These are phyloP conservation scores for Colletotrichum tropicale DNA, from an alignment of 2,329 filamentous ascomycete genomes.

Conservation along the genomic window DNA sequence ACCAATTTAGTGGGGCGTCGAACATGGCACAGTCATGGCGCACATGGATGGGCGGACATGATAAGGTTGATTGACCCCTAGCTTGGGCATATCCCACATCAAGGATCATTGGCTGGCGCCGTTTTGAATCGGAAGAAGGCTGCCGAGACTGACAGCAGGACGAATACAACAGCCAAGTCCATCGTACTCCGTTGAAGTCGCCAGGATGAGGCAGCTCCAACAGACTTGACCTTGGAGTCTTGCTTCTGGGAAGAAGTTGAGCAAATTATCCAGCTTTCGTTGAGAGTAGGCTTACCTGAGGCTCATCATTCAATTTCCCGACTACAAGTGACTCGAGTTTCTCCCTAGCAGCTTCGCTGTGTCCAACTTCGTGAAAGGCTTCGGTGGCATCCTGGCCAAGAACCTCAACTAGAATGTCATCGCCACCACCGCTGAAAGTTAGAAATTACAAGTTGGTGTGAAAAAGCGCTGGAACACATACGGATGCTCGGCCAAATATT, in stretches of 20 bases:
- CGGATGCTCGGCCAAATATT: background rate
- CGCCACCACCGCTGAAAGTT: background rate
- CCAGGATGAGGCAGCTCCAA: background rate
- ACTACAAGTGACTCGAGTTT: background rate
- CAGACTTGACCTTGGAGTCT: background rate
- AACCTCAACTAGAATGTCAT: background rate
- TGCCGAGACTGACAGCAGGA: background rate
- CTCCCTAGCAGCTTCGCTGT: background rate
- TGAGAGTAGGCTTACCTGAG: accelerated
- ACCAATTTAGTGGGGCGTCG: background rate
- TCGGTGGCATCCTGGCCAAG: background rate
- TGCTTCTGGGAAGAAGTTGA: background rate
- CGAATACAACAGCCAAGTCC: background rate
- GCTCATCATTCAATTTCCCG: background rate
- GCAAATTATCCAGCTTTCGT: background rate
- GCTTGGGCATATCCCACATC: background rate
- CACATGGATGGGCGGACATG: background rate
- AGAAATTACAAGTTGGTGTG: background rate
- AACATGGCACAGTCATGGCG: background rate
- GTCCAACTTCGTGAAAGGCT: background rate
- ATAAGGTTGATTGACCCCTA: background rate
- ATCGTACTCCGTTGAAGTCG: background rate
- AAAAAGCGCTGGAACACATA: background rate
- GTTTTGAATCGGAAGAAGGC: background rate
- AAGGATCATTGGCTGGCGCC: background rate